phyloP scores from a whole-genome alignment of 2,329 filamentous ascomycete genomes.

The Aspergillus spinulosporus region DNA sequence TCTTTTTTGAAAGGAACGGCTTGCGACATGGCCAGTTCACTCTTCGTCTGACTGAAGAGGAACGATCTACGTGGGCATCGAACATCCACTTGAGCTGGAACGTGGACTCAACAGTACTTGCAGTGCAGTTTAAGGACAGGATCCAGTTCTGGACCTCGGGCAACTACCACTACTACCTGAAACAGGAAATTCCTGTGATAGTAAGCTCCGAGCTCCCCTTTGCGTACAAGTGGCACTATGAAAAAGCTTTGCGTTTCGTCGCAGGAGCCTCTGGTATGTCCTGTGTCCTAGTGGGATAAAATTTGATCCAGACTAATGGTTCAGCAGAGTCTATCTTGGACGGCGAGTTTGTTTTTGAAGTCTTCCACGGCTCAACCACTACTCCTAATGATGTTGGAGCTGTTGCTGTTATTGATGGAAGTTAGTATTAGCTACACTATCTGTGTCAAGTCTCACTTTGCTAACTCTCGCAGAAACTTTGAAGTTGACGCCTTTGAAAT shows the following conservation, averaged over 20 bases:
- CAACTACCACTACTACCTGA: conserved; percentile 98
- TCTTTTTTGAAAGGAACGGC: conserved; percentile 98
- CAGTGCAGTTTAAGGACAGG: conserved; percentile 70
- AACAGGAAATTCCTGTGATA: conserved; percentile 71
- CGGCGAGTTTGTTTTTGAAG: conserved; percentile 67
- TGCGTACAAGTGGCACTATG: conserved; percentile 72
- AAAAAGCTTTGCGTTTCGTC: conserved; percentile 73
- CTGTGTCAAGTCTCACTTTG: neutral
- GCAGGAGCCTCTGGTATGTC: conserved; percentile 52
- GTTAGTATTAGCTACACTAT: conserved; percentile 37
- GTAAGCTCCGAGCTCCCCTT: conserved; percentile 27
- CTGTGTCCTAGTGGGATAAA: conserved; percentile 13
- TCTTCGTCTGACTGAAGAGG: conserved; percentile 66
- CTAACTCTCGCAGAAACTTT: conserved; percentile 53
- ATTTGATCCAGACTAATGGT: conserved; percentile 4
- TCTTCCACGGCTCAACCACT: conserved; percentile 66
- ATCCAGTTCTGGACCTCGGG: conserved; percentile 94
- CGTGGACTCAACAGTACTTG: conserved; percentile 83
- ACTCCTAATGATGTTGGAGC: conserved; percentile 75
- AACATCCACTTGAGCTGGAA: conserved; percentile 80
- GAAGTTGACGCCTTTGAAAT: conserved; percentile 81
- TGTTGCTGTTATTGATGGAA: conserved; percentile 82
- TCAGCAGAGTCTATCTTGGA: conserved; percentile 53
- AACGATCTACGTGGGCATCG: conserved; percentile 55
- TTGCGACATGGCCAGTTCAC: conserved; percentile 91